Base-by-base conservation (phyloP, 2,329 filamentous ascomycete genomes). In the Colletotrichum orchidophilum region DNA sequence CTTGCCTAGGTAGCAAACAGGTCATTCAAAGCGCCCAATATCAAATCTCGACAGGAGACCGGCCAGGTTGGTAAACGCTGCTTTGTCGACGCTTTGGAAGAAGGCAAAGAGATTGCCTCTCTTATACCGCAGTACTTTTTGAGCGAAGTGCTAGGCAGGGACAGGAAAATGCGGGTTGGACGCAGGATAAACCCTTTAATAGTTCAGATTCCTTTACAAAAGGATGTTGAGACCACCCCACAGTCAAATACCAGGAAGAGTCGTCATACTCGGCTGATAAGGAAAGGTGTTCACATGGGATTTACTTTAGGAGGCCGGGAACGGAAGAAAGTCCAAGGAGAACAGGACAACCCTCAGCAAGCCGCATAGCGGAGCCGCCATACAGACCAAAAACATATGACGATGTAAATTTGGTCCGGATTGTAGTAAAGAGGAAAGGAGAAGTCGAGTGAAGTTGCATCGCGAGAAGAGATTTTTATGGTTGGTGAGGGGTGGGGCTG, bases 321-420 rank as follows among this genome's bases (percentile, higher is more conserved):
- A 87, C 85, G 85, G 85, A 86, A 83, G 84, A 81, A 85, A 81
- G 86, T 83, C 82, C 83, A 87, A 83, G 77, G 83, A 78, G 66
- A 60, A 65, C 63, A 67, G 79, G 78, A 81, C 84, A 84, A 83
- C 85, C 84, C 84, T 86, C 85, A 87, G 85, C 85, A 86, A 86
- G 84, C 84, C 85, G 83, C 85, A 79, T 80, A 78, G 85, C 83
- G 85, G 84, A 87, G 85, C 85, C 85, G 80, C 83, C 85, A 78
- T 80, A 69, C 77, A 75, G 80, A 80, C 81, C 81, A 80, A 80
- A 80, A 82, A 83, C 84, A 87, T 82, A 79, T 87, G 84, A 83
- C 85, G 85, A 82, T 87, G 84, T 82, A 84, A 81, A 81, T 79
- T 79, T 81, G 81, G 82, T 79, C 81, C 82, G 78, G 79, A 83